These are phyloP conservation scores for Aspergillus homomorphus DNA, from an alignment of 495 filamentous ascomycete genomes.

Conservation along the genomic window DNA sequence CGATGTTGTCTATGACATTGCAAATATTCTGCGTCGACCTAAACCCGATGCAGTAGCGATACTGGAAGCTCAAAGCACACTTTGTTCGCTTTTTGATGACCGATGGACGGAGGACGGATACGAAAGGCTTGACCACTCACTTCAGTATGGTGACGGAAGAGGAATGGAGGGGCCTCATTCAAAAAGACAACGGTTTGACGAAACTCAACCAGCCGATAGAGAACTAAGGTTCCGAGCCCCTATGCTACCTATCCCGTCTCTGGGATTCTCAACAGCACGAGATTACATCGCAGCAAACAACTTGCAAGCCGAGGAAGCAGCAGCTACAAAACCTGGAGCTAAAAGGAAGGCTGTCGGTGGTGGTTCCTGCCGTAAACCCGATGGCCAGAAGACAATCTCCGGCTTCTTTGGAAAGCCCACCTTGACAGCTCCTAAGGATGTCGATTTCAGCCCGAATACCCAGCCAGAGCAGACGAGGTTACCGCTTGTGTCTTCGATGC, in stretches of 20 bases:
- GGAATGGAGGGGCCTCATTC: constrained; percentile 36
- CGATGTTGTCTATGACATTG: constrained; percentile 54
- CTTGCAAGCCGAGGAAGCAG: constrained; percentile 6
- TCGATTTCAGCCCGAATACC: constrained; percentile 1
- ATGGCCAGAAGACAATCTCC: constrained; percentile 40
- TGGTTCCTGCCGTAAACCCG: constrained; percentile 18
- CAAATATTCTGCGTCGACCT: constrained; percentile 59
- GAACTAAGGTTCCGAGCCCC: constrained; percentile 30
- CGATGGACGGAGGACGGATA: constrained; percentile 59
- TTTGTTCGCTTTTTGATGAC: constrained; percentile 57
- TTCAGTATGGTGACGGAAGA: not conserved
- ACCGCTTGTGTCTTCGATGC: not conserved
- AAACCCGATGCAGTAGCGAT: constrained; percentile 52
- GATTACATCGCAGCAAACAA: constrained; percentile 36
- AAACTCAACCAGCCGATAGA: constrained; percentile 21
- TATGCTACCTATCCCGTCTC: constrained; percentile 34
- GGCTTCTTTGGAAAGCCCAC: constrained; percentile 34
- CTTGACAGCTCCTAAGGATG: constrained; percentile 13
- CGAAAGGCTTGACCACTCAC: not conserved
- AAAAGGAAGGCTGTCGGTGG: constrained; percentile 21
- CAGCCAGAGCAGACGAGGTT: not conserved
- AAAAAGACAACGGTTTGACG: constrained; percentile 37
- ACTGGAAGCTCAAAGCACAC: constrained; percentile 38
- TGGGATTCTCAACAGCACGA: constrained; percentile 43
- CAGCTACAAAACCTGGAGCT: constrained; percentile 5